These are phyloP conservation scores for Cercophora sp. DNA, from an alignment of 495 filamentous ascomycete species.

Conservation along the genomic window DNA sequence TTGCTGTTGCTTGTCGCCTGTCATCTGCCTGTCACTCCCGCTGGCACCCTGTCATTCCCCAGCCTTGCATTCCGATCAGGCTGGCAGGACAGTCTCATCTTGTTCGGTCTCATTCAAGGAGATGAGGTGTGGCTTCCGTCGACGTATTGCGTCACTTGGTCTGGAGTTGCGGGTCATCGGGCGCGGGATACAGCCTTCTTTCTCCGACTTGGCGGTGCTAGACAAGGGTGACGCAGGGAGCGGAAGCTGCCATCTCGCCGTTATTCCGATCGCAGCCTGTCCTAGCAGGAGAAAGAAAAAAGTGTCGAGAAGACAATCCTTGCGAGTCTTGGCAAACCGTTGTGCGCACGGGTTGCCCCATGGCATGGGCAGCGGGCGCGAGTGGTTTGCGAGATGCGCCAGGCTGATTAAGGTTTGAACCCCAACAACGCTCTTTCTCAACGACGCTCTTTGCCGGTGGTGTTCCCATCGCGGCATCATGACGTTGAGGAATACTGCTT, in stretches of 20 bases:
- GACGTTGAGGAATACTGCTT: too few species aligned
- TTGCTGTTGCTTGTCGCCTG: too few species aligned
- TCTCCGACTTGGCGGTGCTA: conserved; percentile 3
- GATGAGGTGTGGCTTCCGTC: neutral
- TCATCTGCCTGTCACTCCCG: neutral
- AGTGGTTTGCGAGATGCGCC: too few species aligned
- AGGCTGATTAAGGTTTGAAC: neutral
- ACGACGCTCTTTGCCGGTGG: too few species aligned
- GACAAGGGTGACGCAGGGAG: neutral
- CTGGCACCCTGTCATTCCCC: too few species aligned
- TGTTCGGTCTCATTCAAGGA: neutral
- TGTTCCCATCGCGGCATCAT: too few species aligned
- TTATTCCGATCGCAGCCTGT: neutral
- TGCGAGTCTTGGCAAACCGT: conserved; percentile 7
- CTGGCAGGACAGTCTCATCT: neutral
- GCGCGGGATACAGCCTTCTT: neutral
- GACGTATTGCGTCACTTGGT: too few species aligned
- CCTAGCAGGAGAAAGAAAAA: too few species aligned
- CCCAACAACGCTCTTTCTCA: too few species aligned
- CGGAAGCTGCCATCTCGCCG: neutral
- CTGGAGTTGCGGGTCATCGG: neutral
- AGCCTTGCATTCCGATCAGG: neutral
- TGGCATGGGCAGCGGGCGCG: conserved; percentile 4
- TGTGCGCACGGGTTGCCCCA: conserved; percentile 2
- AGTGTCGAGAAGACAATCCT: neutral